A percentile compares a stretch with the other conserved stretches of the same genome.
These are phyloP conservation scores for Phyllostachys edulis DNA, from an alignment of 176 grass and related monocot genomes.

Conservation along the genomic window DNA sequence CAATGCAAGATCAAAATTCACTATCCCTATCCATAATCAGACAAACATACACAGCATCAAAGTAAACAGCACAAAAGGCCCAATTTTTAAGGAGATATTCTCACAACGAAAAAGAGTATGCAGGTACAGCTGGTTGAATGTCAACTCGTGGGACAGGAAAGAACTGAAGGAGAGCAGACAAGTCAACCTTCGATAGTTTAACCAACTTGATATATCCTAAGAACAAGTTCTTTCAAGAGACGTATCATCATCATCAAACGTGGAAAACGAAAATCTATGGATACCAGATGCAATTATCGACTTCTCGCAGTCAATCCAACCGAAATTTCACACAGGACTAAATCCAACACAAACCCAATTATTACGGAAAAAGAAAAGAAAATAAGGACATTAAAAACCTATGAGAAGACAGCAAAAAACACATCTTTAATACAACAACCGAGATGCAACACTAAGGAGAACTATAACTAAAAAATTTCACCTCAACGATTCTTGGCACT, in stretches of 20 bases:
- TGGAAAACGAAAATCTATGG: background rate
- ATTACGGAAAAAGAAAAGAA: background rate
- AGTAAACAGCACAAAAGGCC: background rate
- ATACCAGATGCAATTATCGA: conserved; percentile 26
- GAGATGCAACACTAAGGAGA: background rate
- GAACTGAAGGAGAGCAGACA: conserved; percentile 20
- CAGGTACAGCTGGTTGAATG: background rate
- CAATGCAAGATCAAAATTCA: conserved; percentile 10
- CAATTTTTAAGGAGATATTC: background rate
- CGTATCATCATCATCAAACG: conserved; percentile 30
- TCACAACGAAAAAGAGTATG: conserved; percentile 5
- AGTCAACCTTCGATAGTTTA: conserved; percentile 35
- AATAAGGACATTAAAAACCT: background rate
- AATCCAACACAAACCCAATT: conserved; percentile 12
- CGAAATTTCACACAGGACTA: background rate
- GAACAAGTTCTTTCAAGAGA: conserved; percentile 22
- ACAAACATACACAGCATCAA: background rate
- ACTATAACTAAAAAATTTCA: background rate
- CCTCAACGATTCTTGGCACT: conserved; percentile 25
- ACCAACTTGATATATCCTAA: conserved; percentile 32
- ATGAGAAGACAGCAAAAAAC: conserved; percentile 8
- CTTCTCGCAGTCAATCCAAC: conserved; percentile 2
- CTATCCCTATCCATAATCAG: background rate
- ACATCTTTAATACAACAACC: background rate
- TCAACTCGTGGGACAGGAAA: background rate